A percentile compares a stretch with the other conserved stretches of the same genome.
Conservation (phyloP, 2,329 filamentous ascomycete species). For the Bipolaris oryzae region DNA sequence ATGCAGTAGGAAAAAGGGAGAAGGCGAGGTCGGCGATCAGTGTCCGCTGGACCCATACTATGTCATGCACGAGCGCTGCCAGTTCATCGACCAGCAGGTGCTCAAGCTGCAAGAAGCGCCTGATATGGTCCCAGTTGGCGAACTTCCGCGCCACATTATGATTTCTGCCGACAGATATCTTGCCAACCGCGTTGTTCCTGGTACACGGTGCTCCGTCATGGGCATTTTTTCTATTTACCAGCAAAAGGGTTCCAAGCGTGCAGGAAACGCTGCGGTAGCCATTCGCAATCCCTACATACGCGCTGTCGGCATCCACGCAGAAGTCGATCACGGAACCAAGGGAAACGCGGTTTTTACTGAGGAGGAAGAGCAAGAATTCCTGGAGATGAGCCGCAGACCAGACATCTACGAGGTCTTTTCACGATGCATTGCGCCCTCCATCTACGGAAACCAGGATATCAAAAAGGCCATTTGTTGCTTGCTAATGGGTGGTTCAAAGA, state of each 20-base stretch:
- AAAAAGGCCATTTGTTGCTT: slow-evolving; percentile 97
- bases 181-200: slow-evolving; percentile 93
- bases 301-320: slow-evolving; percentile 88
- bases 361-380: slow-evolving; percentile 95
- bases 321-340: slow-evolving; percentile 87
- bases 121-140: slow-evolving; percentile 95
- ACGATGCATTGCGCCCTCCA: slow-evolving; percentile 93
- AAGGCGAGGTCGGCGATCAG: slow-evolving; percentile 71
- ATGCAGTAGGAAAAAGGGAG: slow-evolving; percentile 69
- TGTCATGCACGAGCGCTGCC: slow-evolving; percentile 89
- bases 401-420: slow-evolving; percentile 93
- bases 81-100: slow-evolving; percentile 97
- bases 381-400: slow-evolving; percentile 85
- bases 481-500: slow-evolving; percentile 93
- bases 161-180: slow-evolving; percentile 96
- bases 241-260: slow-evolving; percentile 82
- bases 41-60: slow-evolving; percentile 96
- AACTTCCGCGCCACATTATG: slow-evolving; percentile 90
- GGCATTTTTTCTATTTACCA: slow-evolving; percentile 99
- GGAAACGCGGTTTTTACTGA: slow-evolving; percentile 85
- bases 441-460: slow-evolving; percentile 94
- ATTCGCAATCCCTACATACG: slow-evolving; percentile 95
- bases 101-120: slow-evolving; percentile 97
- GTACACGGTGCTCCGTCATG: slow-evolving; percentile 92
- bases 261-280: slow-evolving; percentile 79